Base-by-base conservation (phyloP, 257 asterid genomes). In the Jacaranda copaia region DNA sequence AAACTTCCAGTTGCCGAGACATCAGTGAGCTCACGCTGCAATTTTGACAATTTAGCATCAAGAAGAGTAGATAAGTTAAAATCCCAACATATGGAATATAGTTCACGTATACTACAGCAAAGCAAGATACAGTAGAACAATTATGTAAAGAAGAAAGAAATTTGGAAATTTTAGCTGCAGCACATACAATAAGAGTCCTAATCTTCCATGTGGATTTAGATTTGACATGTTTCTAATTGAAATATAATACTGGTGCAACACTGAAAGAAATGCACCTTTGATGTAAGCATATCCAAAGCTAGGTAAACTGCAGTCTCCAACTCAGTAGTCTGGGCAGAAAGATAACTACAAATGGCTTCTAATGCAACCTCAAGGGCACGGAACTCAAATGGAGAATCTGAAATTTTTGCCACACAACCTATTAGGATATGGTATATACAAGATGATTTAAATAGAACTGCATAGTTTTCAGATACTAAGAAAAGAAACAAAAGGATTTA, bases 321-420 rank as follows among this genome's bases (percentile, higher is more conserved):
- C 64, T 94, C 98, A 18, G 79, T 77, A 7, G 97, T 85, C 18
- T 96, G 95, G 5, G 98, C 98, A 76, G 96, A 84, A 79, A 89
- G 93, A 74, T 74, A 89, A 84, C 96, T 94, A 78, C 98, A 94
- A 68, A 94, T 94, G 74, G 96, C 98, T 80, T 94, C 98, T 84
- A 94, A 77, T 43, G 97, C 97, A 14, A 92, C 93, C 87, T 94
- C 98, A 38, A 94, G 87, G 19, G 97, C 98, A 79, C 88, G 85
- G 63, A 94, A 92, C 77, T 94, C 98, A 78, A 94, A 94, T n/a
- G 98, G 97, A 73, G 94, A 88, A 81, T 94, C 98, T 94, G 91
- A 75, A 72, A 60, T 39, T 36, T 39, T 48, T 4, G 8, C 35
- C 59, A 60, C 39, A 73, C 70, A 73, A 59, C 73, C 48, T 73